These are phyloP conservation scores for Brettanomyces nanus DNA, from an alignment of 805 yeast species.

Conservation along the genomic window DNA sequence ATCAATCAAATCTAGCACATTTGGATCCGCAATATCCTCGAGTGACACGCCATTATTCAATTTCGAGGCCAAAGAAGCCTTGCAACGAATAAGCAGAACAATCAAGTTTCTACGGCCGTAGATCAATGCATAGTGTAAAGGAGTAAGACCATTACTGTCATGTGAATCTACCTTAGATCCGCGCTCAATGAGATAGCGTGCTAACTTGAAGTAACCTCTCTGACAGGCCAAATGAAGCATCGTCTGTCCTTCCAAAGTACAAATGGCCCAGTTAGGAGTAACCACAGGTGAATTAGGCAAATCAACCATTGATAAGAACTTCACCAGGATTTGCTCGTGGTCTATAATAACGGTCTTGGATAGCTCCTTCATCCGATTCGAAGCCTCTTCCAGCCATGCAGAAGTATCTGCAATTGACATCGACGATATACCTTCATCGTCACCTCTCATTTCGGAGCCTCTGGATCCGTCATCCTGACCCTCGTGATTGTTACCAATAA, in stretches of 20 bases:
- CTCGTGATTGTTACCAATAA: constrained; percentile 57
- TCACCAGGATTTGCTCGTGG: constrained; percentile 42
- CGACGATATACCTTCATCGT: constrained; percentile 12
- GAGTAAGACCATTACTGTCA: constrained; percentile 79
- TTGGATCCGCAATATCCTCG: constrained; percentile 33
- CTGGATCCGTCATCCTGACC: constrained; percentile 5
- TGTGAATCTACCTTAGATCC: constrained; percentile 60
- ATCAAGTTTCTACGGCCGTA: constrained; percentile 65
- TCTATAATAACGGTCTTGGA: constrained; percentile 34
- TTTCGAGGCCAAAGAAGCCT: constrained; percentile 36
- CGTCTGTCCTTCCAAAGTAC: constrained; percentile 80
- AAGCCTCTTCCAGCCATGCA: constrained; percentile 48
- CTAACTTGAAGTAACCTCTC: constrained; percentile 59
- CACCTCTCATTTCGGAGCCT: constrained; percentile 4
- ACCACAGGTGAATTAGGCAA: constrained; percentile 52
- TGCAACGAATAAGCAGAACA: constrained; percentile 51
- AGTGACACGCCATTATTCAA: constrained; percentile 40
- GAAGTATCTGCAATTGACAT: constrained; percentile 11
- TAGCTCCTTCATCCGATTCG: constrained; percentile 39
- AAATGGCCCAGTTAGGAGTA: constrained; percentile 70
- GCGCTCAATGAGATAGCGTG: constrained; percentile 52
- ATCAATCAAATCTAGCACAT: constrained; percentile 28
- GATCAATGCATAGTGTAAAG: constrained; percentile 79
- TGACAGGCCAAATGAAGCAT: constrained; percentile 79
- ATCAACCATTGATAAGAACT: constrained; percentile 50